Evolutionary conservation across 2,329 filamentous ascomycete genomes (phyloP), one percentile per base, ranked within the genome.

Genomic region (Aureobasidium leucospermi): DNA sequence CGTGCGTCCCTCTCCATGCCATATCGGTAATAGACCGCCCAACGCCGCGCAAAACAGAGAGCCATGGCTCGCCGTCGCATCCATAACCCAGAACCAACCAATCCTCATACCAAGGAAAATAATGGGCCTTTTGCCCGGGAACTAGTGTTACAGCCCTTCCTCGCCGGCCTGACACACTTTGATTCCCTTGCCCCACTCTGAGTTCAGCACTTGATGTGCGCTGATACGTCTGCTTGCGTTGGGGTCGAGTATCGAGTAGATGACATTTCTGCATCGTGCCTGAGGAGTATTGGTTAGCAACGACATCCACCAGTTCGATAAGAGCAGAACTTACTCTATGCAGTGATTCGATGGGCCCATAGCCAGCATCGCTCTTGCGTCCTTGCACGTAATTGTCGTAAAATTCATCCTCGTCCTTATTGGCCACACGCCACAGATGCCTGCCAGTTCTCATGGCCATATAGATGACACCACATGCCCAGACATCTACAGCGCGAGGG

Each of bases 361-460:
- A 99, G 53, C 94, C 94, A 76, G 93, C 90, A 72, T 97, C 94
- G 66, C 96, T 91, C 70, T 90, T 88, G 57, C 94, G 85, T 32
- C 94, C 94, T 70, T 96, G 89, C 5, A 99, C 82, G 70, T 99
- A 99, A 43, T 91, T 87, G 64, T 89, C 89, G 71, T 96, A 99
- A 68, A 97, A 99, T 70, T 97, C 94, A 69, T 99, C 94, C 65
- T 97, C 93, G 59, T 96, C 92, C 75, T 91, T 95, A 74, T 93
- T 93, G 6, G 94, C 94, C n/a, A 96, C 85, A 58, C 92, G 88
- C 94, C 94, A 99, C 8, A 99, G 80, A 74, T 99, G 94, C 57
- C 94, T 84, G 6, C 94, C 94, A 1, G 93, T 97, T 61, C 94
- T 84, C 94, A 99, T 99, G 13, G 94, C 94, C 94, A 99, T 99